Evolutionary conservation across 768 basidiomycete genomes (phyloP).

Genomic region (Termitomyces sp.): DNA sequence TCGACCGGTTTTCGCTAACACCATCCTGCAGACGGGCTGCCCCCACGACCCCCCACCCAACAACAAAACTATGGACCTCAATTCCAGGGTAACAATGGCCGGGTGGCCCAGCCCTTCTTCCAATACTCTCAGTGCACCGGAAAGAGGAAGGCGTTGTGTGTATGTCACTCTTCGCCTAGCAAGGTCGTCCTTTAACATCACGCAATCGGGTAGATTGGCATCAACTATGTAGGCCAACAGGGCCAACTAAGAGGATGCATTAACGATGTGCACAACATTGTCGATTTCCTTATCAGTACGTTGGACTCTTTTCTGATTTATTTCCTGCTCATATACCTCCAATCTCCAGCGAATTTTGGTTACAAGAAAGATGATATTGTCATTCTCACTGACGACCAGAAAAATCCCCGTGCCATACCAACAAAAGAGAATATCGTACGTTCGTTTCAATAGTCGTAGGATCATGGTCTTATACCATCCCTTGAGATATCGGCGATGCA

Average conservation of each 20-base stretch:
- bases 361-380: slow-evolving; percentile 83
- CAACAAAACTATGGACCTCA: slow-evolving; percentile 64
- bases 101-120: slow-evolving; percentile 59
- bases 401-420: slow-evolving; percentile 57
- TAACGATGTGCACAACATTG: slow-evolving; percentile 84
- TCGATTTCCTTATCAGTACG: slow-evolving; percentile 69
- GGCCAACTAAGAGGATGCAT: slow-evolving; percentile 81
- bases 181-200: background rate
- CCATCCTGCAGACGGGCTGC: slow-evolving; percentile 28
- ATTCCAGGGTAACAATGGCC: slow-evolving; percentile 38
- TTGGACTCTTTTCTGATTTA: background rate
- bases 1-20: background rate
- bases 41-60: slow-evolving; percentile 48
- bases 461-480: background rate
- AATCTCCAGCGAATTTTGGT: slow-evolving; percentile 44
- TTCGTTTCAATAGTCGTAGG: background rate
- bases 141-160: slow-evolving; percentile 82
- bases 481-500: slow-evolving; percentile 70
- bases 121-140: slow-evolving; percentile 89
- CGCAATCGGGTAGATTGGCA: slow-evolving; percentile 59
- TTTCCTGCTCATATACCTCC: background rate
- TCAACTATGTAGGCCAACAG: slow-evolving; percentile 73
- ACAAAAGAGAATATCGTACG: slow-evolving; percentile 78
- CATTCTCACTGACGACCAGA: slow-evolving; percentile 73
- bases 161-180: slow-evolving; percentile 29